A percentile compares a stretch with the other conserved stretches of the same genome.
Conservation (phyloP, 2,329 filamentous ascomycete genomes). For the Ustulina deusta region DNA sequence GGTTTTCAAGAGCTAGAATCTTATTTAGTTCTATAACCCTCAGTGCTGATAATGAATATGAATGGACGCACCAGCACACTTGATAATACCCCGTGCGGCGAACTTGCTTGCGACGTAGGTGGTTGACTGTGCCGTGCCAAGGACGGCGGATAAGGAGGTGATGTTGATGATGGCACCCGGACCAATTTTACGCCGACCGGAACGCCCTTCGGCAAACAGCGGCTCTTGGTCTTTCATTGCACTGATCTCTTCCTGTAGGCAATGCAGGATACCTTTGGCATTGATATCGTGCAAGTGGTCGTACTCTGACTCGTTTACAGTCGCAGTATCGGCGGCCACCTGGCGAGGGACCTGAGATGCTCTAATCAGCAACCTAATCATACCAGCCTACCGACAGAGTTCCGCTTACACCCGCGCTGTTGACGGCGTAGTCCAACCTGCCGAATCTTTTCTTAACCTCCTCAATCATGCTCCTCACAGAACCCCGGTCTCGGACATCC, state of each 20-base stretch:
- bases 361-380: background rate
- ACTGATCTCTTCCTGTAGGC: constrained; percentile 41
- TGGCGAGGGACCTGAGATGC: constrained; percentile 23
- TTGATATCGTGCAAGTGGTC: constrained; percentile 40
- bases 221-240: constrained; percentile 40
- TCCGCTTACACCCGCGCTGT: constrained; percentile 24
- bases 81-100: constrained; percentile 38
- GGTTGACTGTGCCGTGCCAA: constrained; percentile 23
- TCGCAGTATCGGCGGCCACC: constrained; percentile 17
- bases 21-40: background rate
- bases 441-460: constrained; percentile 13
- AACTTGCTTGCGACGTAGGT: constrained; percentile 41
- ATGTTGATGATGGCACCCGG: constrained; percentile 40
- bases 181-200: constrained; percentile 37
- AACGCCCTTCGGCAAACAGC: constrained; percentile 33
- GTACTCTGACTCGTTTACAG: constrained; percentile 38
- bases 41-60: background rate
- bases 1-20: constrained; percentile 37
- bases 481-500: constrained; percentile 37
- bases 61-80: constrained; percentile 36
- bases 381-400: constrained; percentile 1
- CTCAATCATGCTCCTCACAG: constrained; percentile 29
- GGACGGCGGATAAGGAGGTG: constrained; percentile 35
- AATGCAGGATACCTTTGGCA: constrained; percentile 40
- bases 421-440: constrained; percentile 30